Conservation (phyloP, 768 basidiomycete genomes). For the Infundibulicybe gibba region DNA sequence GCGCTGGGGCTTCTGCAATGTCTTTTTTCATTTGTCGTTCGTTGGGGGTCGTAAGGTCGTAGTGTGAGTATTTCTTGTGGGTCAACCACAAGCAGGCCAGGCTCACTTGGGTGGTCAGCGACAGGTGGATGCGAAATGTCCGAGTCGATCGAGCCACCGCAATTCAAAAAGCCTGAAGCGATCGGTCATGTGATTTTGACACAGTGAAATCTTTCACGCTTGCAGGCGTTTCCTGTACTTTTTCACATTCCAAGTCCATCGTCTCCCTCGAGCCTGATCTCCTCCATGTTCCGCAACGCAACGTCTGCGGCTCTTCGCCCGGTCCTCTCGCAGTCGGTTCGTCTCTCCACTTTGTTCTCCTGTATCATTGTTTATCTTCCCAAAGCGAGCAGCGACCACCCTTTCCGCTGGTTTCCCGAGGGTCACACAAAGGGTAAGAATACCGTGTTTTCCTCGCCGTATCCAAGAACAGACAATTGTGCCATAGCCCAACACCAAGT, state of each 20-base stretch:
- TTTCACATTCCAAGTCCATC: conserved; percentile 21
- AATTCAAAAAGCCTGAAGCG: no score
- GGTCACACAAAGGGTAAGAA: conserved; percentile 62
- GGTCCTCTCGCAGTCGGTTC: conserved; percentile 45
- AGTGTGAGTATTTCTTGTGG: no score
- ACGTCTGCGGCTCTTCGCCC: conserved; percentile 56
- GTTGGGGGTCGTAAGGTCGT: no score
- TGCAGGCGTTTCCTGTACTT: conserved; percentile 25
- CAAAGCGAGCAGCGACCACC: conserved; percentile 69
- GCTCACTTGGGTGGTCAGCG: no score
- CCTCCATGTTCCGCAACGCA: conserved; percentile 62
- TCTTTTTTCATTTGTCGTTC: conserved; percentile 23
- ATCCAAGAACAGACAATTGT: conserved; percentile 6
- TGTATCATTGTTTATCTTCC: conserved; percentile 5
- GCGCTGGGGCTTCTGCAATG: conserved; percentile 34
- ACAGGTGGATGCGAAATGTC: no score
- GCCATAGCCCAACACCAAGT: conserved; percentile 77
- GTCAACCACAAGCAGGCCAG: no score
- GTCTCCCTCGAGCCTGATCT: conserved; percentile 25
- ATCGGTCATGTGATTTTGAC: no score
- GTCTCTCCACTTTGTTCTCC: conserved; percentile 14
- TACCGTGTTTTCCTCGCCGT: conserved; percentile 13
- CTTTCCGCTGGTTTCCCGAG: conserved; percentile 77
- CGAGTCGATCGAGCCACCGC: no score
- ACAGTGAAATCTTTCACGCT: conserved; percentile 1